Conservation (phyloP, 202 grass and related monocot genomes). For the Hordeum pubiflorum region DNA sequence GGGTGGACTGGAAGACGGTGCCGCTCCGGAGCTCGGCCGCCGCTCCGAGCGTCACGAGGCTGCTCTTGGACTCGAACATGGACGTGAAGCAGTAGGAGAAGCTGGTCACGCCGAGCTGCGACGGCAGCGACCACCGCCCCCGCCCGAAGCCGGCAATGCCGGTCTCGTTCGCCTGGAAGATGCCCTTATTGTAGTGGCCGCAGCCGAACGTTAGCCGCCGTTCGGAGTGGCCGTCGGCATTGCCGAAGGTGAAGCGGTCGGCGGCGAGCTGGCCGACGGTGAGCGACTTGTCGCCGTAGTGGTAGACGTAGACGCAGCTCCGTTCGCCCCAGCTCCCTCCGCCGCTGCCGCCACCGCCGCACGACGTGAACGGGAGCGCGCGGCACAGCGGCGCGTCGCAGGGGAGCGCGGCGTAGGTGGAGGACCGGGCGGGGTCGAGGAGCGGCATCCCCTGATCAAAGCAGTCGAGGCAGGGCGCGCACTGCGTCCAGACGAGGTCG, state of each 20-base stretch:
- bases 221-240: background rate
- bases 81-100: slow-evolving; percentile 87
- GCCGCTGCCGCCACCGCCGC: background rate
- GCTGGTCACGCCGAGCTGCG: slow-evolving; percentile 49
- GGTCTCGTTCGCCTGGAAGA: slow-evolving; percentile 53
- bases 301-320: slow-evolving; percentile 54
- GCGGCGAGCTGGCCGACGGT: slow-evolving; percentile 47
- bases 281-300: slow-evolving; percentile 51
- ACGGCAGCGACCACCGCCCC: slow-evolving; percentile 43
- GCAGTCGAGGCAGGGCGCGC: slow-evolving; percentile 54
- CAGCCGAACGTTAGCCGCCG: slow-evolving; percentile 56
- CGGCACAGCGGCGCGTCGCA: slow-evolving; percentile 43
- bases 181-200: slow-evolving; percentile 49
- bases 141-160: slow-evolving; percentile 74
- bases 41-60: slow-evolving; percentile 52
- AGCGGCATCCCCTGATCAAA: slow-evolving; percentile 55
- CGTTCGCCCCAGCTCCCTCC: slow-evolving; percentile 20
- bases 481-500: slow-evolving; percentile 84
- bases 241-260: slow-evolving; percentile 55
- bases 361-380: slow-evolving; percentile 54
- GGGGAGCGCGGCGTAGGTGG: slow-evolving; percentile 42
- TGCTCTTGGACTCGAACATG: slow-evolving; percentile 46
- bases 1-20: slow-evolving; percentile 22
- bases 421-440: slow-evolving; percentile 47
- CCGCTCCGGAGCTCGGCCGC: slow-evolving; percentile 22